Conservation (phyloP, 345 rosid species). For the Kandelia obovata region DNA sequence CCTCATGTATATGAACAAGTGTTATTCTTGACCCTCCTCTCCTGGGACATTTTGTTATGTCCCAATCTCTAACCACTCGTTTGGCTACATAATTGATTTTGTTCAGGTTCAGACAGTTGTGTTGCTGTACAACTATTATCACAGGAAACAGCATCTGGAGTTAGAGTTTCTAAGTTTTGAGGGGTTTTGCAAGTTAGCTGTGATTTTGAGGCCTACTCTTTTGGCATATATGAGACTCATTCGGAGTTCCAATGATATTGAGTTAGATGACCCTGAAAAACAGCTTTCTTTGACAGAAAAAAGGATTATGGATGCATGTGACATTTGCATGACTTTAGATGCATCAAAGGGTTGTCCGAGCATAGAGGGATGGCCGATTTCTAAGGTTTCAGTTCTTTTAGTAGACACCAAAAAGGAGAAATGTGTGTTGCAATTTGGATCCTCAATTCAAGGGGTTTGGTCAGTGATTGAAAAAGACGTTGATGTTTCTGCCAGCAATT, state of each 20-base stretch:
- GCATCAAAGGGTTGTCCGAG: constrained; percentile 40
- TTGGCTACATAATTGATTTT: constrained; percentile 8
- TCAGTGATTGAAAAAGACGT: constrained; percentile 62
- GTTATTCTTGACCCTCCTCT: no score
- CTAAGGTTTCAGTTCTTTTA: constrained; percentile 53
- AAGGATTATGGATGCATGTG: constrained; percentile 63
- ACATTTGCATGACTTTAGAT: constrained; percentile 46
- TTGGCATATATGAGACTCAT: constrained; percentile 43
- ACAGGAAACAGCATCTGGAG: constrained; percentile 51
- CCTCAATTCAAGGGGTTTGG: constrained; percentile 64
- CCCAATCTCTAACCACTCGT: background rate
- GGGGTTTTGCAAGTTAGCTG: constrained; percentile 60
- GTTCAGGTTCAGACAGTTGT: constrained; percentile 71
- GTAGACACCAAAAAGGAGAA: constrained; percentile 50
- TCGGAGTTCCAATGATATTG: constrained; percentile 35
- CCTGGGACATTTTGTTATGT: background rate
- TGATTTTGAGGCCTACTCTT: constrained; percentile 46
- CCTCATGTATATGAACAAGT: no score
- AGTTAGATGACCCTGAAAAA: constrained; percentile 32
- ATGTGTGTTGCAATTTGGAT: constrained; percentile 49
- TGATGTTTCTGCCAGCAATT: constrained; percentile 20
- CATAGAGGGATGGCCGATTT: constrained; percentile 52
- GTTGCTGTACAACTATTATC: constrained; percentile 67
- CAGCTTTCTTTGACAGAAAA: constrained; percentile 53
- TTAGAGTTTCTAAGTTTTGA: constrained; percentile 48